Conservation (phyloP, 352 stramenopile genomes). For the Globisporangium radiosum region DNA sequence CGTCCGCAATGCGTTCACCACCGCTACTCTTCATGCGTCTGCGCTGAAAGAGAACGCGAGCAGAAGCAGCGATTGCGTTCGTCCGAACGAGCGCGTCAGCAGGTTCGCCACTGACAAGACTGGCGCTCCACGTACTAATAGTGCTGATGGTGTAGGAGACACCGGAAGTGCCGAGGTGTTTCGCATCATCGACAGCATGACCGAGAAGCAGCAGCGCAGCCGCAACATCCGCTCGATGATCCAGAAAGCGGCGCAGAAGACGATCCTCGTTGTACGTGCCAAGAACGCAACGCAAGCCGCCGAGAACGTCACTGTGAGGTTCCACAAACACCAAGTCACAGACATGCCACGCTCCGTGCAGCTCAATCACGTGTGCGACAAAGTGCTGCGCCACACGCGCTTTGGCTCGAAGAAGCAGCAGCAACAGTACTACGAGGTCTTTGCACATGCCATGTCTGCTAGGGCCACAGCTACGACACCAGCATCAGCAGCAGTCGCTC, state of each 20-base stretch:
- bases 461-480: too few species aligned
- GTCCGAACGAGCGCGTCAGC: slow-evolving; percentile 3
- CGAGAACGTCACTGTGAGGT: slow-evolving; percentile 59
- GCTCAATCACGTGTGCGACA: slow-evolving; percentile 33
- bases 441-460: slow-evolving; percentile 13
- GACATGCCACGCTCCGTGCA: slow-evolving; percentile 50
- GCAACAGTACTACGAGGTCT: slow-evolving; percentile 36
- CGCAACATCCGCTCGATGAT: slow-evolving; percentile 57
- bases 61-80: neutral
- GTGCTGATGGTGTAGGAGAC: neutral
- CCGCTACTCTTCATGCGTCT: neutral
- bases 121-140: neutral
- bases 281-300: slow-evolving; percentile 66
- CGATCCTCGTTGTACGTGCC: slow-evolving; percentile 59
- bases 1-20: neutral
- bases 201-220: slow-evolving; percentile 39
- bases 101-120: slow-evolving; percentile 4
- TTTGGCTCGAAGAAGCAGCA: slow-evolving; percentile 29
- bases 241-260: slow-evolving; percentile 63
- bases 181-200: slow-evolving; percentile 39
- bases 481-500: slow-evolving; percentile 2
- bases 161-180: slow-evolving; percentile 36
- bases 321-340: slow-evolving; percentile 33
- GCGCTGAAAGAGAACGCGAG: slow-evolving; percentile 4
- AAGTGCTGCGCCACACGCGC: slow-evolving; percentile 37